Percentiles rank a stretch among this genome's conserved stretches.
These are phyloP conservation scores for Candida cerambycidarum DNA, from an alignment of 805 yeast species.

Conservation along the genomic window DNA sequence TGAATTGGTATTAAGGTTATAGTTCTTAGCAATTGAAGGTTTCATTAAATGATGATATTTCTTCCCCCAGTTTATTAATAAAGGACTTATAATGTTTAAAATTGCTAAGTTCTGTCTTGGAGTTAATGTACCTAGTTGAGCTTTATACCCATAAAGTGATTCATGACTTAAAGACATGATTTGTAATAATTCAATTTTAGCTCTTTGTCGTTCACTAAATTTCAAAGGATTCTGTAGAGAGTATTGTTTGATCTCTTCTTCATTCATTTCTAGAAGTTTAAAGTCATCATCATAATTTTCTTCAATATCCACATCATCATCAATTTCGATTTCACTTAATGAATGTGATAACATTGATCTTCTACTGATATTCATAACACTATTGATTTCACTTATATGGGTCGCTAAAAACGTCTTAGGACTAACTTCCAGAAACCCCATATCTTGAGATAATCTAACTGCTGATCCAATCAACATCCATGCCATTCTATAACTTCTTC, in stretches of 20 bases:
- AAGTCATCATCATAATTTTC: slow-evolving; percentile 23
- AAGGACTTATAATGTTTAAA: slow-evolving; percentile 69
- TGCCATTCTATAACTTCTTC: slow-evolving; percentile 85
- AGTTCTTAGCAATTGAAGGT: slow-evolving; percentile 43
- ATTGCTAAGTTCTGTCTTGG: slow-evolving; percentile 70
- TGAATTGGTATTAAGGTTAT: slow-evolving; percentile 22
- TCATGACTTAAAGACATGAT: slow-evolving; percentile 83
- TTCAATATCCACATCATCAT: slow-evolving; percentile 37
- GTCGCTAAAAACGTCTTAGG: slow-evolving; percentile 78
- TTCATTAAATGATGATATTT: slow-evolving; percentile 57
- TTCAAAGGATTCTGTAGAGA: slow-evolving; percentile 35
- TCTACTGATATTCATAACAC: slow-evolving; percentile 79
- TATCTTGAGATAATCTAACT: slow-evolving; percentile 80
- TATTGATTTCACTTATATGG: slow-evolving; percentile 77
- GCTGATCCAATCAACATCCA: slow-evolving; percentile 94
- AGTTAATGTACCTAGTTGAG: slow-evolving; percentile 49
- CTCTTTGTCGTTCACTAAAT: slow-evolving; percentile 66
- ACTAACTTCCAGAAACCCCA: slow-evolving; percentile 74
- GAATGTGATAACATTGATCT: slow-evolving; percentile 76
- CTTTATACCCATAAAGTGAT: slow-evolving; percentile 68
- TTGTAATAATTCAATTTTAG: slow-evolving; percentile 75
- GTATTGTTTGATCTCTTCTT: slow-evolving; percentile 29
- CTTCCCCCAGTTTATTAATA: slow-evolving; percentile 75
- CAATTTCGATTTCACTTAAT: slow-evolving; percentile 63
- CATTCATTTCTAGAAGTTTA: slow-evolving; percentile 30